A percentile compares a stretch with the other conserved stretches of the same genome.
phyloP scores from a whole-genome alignment of 345 rosid genomes.

The Eutrema japonicum region DNA sequence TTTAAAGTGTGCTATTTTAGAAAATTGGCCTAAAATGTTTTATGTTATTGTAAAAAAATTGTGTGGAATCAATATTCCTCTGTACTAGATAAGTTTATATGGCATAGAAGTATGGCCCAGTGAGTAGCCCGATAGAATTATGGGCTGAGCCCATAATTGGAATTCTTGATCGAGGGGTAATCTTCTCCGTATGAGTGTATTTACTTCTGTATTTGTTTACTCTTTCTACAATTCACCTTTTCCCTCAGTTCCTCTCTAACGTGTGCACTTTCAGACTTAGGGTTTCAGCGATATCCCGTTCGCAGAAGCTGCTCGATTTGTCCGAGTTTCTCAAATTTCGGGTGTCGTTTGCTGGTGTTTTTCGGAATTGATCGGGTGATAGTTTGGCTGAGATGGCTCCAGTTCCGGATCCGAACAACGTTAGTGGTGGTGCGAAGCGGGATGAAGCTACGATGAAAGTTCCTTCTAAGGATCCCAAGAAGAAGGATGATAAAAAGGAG shows the following conservation, averaged over 20 bases:
- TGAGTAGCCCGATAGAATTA: not conserved
- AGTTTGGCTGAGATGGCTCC: conserved; percentile 41
- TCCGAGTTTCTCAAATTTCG: not conserved
- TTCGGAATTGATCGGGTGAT: conserved; percentile 18
- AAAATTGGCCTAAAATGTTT: too few species aligned
- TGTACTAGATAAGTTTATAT: too few species aligned
- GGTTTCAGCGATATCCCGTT: conserved; percentile 17
- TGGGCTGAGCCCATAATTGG: conserved; percentile 14
- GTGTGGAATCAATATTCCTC: too few species aligned
- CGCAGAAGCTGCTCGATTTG: conserved; percentile 18
- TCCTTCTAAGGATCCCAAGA: conserved; percentile 83
- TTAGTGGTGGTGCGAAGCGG: conserved; percentile 51
- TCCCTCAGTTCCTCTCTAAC: conserved; percentile 28
- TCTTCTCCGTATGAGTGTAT: conserved; percentile 3
- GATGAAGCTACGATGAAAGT: conserved; percentile 63
- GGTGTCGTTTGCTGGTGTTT: not conserved
- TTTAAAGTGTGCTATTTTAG: too few species aligned
- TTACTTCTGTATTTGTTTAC: not conserved
- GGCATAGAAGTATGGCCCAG: conserved; percentile 12
- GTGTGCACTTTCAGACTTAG: conserved; percentile 15
- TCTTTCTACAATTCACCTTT: not conserved
- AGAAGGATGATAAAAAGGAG: conserved; percentile 89
- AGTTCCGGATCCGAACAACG: conserved; percentile 66
- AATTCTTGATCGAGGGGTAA: conserved; percentile 40
- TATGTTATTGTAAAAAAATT: too few species aligned